Base-by-base conservation (phyloP, 345 rosid genomes). In the Noccaea caerulescens region DNA sequence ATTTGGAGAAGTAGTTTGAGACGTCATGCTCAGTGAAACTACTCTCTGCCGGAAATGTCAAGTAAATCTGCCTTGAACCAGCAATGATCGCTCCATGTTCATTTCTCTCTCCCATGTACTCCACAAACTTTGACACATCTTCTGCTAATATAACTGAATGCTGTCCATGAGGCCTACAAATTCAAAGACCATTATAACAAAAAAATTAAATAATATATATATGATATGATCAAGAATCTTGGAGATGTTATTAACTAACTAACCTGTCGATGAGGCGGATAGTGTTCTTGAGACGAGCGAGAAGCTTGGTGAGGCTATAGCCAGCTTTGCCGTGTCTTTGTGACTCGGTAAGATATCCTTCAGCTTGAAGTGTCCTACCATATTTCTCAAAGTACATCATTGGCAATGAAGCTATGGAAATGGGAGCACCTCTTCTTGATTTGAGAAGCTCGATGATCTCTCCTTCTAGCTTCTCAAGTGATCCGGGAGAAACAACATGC, bases 261-360 rank as follows among this genome's bases (percentile, higher is more conserved):
- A 56, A 91, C 99, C 96, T 88, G 82, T 94, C 96, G 41, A 94
- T 84, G 59, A 94, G 87, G 44, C 87, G 87, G 78, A 94, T 89
- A 68, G 88, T 89, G 72, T 85, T 85, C 81, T 82, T 89, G 85
- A 94, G 57, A 52, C 93, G 81, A 58, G 93, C 88, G 51, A 94
- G 90, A 58, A 94, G 97, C 81, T 89, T 94, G n/a, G 99, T 91
- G 54, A 94, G 81, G 57, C 95, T 91, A 80, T 81, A 89, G 60
- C 99, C 99, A 20, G 96, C 88, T 80, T 89, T 91, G 14, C 99
- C 99, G 57, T 91, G 98, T 78, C 99, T 85, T 76, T 91, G 98
- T 87, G 98, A 89, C 84, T 91, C 99, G 0, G 96, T 89, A 33
- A 94, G 93, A 73, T 94, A 94, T 16, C 99, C 98, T 58, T 94